Conservation (phyloP, 257 asterid species). For the Nyctanthes arbortristis region DNA sequence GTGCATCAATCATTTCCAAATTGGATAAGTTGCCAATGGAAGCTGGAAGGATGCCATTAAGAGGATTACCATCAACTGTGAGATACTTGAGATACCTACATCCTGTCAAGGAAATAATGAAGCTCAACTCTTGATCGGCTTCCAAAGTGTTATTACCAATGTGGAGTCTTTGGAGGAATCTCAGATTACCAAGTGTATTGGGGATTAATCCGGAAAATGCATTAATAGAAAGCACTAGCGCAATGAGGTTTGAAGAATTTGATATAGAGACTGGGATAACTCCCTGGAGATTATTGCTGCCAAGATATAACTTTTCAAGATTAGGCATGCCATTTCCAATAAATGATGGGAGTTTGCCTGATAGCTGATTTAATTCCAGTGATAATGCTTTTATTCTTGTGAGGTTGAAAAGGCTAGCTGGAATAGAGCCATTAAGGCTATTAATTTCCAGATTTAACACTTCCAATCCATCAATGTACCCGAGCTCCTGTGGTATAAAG, state of each 20-base stretch:
- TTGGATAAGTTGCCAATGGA: too few relatives aligned
- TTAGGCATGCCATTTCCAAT: too few relatives aligned
- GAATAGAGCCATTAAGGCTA: background rate
- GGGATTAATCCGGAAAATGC: background rate
- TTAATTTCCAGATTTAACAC: background rate
- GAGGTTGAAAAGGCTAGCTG: slow-evolving; percentile 20
- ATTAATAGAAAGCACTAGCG: background rate
- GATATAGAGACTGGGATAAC: background rate
- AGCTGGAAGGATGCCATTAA: too few relatives aligned
- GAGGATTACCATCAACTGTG: background rate
- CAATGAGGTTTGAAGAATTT: background rate
- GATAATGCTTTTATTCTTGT: background rate
- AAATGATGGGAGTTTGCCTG: too few relatives aligned
- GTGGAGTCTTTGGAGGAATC: background rate
- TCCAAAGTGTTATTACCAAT: background rate
- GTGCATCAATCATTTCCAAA: too few relatives aligned
- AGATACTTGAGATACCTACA: slow-evolving; percentile 15
- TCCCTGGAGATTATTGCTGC: slow-evolving; percentile 16
- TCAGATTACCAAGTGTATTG: background rate
- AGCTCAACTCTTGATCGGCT: too few relatives aligned
- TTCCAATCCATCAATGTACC: background rate
- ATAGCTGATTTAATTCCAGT: background rate
- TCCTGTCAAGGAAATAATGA: too few relatives aligned
- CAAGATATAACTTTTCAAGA: too few relatives aligned
- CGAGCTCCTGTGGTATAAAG: slow-evolving; percentile 20